phyloP scores from a whole-genome alignment of 2,329 filamentous ascomycete genomes.

The Chrysosporium keratinophilum region DNA sequence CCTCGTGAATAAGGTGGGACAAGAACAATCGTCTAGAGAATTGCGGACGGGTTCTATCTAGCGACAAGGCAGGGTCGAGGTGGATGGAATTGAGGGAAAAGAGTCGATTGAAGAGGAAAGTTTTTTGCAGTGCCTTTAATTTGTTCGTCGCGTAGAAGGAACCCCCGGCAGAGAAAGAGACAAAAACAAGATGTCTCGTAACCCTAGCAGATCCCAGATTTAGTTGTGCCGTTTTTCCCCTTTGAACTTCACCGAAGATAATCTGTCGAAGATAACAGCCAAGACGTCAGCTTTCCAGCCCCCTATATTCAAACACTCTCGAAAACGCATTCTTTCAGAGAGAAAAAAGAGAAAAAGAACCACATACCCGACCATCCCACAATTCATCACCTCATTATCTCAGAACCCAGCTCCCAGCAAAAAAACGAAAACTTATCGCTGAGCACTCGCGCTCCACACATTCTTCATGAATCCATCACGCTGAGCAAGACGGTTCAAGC shows the following conservation, averaged over 20 bases:
- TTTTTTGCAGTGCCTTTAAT: not conserved
- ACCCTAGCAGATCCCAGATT: slow-evolving; percentile 1
- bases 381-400: slow-evolving; percentile 16
- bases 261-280: not conserved
- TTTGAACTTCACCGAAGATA: slow-evolving; percentile 3
- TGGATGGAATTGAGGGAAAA: not conserved
- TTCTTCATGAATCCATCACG: slow-evolving; percentile 92
- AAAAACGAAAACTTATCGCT: slow-evolving; percentile 36
- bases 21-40: slow-evolving; percentile 6
- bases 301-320: slow-evolving; percentile 2
- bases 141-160: slow-evolving; percentile 1
- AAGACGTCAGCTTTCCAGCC: not conserved
- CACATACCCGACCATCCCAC: slow-evolving; percentile 7
- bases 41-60: slow-evolving; percentile 6
- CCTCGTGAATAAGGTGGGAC: slow-evolving; percentile 1
- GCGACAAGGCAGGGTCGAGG: slow-evolving; percentile 1
- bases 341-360: not conserved
- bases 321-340: not conserved
- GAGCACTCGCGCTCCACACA: slow-evolving; percentile 72
- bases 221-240: not conserved
- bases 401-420: slow-evolving; percentile 13
- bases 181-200: not conserved
- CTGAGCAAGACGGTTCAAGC: slow-evolving; percentile 90
- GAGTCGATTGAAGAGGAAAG: not conserved
- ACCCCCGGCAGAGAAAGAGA: not conserved